A percentile compares a stretch with the other conserved stretches of the same genome.
phyloP scores from a whole-genome alignment of 2,329 filamentous ascomycete genomes.

The Cyphellophora attinorum region DNA sequence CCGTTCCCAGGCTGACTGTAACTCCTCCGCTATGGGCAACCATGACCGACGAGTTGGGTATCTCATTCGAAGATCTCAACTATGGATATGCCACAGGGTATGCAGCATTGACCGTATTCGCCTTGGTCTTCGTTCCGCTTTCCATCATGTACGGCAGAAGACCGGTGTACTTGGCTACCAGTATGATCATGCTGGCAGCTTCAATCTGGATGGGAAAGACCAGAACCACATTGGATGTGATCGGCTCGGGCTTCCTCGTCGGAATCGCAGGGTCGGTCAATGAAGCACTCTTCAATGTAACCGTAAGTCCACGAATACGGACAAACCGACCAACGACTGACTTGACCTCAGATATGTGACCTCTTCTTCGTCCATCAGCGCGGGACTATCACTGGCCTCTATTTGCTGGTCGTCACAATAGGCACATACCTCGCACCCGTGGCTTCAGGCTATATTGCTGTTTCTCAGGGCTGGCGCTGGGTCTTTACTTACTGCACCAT shows the following conservation, averaged over 20 bases:
- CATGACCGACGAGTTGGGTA: conserved; percentile 30
- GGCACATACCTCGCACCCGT: conserved; percentile 27
- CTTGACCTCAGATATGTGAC: conserved; percentile 29
- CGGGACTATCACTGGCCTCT: conserved; percentile 42
- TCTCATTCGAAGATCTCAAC: conserved; percentile 29
- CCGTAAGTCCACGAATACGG: conserved; percentile 14
- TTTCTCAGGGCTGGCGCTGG: conserved; percentile 40
- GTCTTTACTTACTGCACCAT: conserved; percentile 39
- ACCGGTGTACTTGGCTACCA: conserved; percentile 31
- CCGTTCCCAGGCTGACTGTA: conserved; percentile 22
- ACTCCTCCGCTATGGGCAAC: conserved; percentile 31
- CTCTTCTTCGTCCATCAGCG: conserved; percentile 42
- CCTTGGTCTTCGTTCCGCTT: conserved; percentile 32
- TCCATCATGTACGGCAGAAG: conserved; percentile 32
- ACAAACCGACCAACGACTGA: conserved; percentile 1
- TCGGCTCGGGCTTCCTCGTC: conserved; percentile 30
- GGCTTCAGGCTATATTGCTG: conserved; percentile 24
- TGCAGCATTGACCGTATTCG: conserved; percentile 29
- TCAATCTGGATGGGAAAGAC: conserved; percentile 33
- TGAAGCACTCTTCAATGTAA: conserved; percentile 34
- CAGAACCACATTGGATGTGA: conserved; percentile 29
- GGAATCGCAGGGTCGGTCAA: conserved; percentile 32
- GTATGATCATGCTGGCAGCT: conserved; percentile 24
- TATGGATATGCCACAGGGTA: conserved; percentile 33
- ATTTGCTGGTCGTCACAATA: conserved; percentile 32